Evolutionary conservation across 2,329 filamentous ascomycete genomes (phyloP).

Genomic region (Colletotrichum sp.): DNA sequence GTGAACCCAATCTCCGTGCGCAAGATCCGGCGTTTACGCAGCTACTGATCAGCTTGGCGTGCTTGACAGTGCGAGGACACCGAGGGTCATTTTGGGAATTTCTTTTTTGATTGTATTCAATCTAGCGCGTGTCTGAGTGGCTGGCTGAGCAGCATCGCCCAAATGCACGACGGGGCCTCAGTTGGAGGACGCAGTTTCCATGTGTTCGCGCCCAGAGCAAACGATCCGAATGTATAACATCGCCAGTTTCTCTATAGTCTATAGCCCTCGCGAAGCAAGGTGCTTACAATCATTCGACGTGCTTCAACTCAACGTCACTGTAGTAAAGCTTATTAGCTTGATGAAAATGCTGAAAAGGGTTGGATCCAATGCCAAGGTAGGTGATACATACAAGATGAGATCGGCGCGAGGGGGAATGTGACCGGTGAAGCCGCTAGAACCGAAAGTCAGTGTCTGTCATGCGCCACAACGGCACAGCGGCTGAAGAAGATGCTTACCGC

Average conservation of each 20-base stretch:
- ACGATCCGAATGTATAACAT: not conserved
- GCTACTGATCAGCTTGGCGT: not conserved
- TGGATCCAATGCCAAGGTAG: not conserved
- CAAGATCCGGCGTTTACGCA: not conserved
- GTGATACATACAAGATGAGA: conserved; percentile 76
- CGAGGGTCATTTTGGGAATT: not conserved
- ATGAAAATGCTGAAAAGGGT: not conserved
- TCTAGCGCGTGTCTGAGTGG: not conserved
- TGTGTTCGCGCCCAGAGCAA: not conserved
- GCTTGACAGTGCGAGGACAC: not conserved
- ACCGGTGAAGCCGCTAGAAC: conserved; percentile 74
- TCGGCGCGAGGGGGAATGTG: conserved; percentile 77
- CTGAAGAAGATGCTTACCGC: conserved; percentile 47
- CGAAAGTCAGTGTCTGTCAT: not conserved
- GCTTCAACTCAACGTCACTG: conserved; percentile 74
- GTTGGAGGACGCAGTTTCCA: not conserved
- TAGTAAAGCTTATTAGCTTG: not conserved
- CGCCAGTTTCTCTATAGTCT: not conserved
- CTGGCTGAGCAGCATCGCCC: not conserved
- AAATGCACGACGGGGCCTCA: not conserved
- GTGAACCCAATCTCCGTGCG: not conserved
- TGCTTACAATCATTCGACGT: conserved; percentile 51
- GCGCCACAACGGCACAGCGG: not conserved
- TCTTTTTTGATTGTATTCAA: not conserved
- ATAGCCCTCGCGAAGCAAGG: not conserved